Evolutionary conservation across 78 protist genomes (phyloP), one percentile per base, ranked within the genome.

Genomic region (Tieghemostelium lacteum): DNA sequence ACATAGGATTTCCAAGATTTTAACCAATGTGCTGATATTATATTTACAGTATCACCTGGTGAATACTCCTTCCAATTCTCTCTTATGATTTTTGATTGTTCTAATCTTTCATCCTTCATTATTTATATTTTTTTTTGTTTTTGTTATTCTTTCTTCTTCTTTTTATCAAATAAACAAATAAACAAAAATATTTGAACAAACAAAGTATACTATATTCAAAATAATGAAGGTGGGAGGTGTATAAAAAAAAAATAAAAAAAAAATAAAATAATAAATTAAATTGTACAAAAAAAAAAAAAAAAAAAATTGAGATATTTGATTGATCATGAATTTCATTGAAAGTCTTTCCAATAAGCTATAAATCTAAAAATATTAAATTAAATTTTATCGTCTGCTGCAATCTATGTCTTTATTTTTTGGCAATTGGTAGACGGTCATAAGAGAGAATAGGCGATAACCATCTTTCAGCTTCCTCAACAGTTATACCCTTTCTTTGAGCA

Each of bases 381-480:
- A 45, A 45, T 14, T 45, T 45, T 45, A n/a, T n/a, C n/a, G n/a
- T n/a, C n/a, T n/a, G n/a, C n/a, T n/a, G n/a, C n/a, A n/a, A n/a
- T n/a, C 10, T 45, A 45, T 64, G 19, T 3, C n/a, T 22, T 39
- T 12, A 33, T 39, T 65, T 22, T 39, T 66, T 61, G 34, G 0
- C 73, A 12, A 78, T 31, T 78, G 88, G 88, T 34, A 66, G 34
- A 49, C 86, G 58, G 54, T 98, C 98, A 78, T 98, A 98, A 26
- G 95, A 65, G 60, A 98, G 96, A 71, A 87, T 93, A 17, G 97
- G 71, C 0, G 83, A 77, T 39, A 98, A 93, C 97, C 98, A 94
- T 42, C 86, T 66, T 74, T 98, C 99, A n/a, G 67, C 75, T 33
- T 66, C 94, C 71, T 87, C 96, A 1, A 95, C 28, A 1, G 92